Percentiles rank a stretch among this genome's conserved stretches.
Conservation (phyloP, 208 protist genomes). For the Sergeia podlipaevii region DNA sequence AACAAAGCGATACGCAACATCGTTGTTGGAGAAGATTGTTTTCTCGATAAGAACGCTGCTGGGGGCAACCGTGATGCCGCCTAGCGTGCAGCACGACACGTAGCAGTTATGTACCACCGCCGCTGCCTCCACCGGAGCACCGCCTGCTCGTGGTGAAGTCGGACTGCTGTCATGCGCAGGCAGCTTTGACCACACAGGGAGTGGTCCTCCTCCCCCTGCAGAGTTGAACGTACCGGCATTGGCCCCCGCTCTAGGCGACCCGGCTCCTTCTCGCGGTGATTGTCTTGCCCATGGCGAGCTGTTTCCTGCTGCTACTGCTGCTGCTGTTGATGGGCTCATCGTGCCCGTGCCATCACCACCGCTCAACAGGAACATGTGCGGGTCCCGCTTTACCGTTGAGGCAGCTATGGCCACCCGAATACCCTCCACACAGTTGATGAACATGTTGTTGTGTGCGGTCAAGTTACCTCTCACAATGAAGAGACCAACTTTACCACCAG, state of each 20-base stretch:
- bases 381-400: too few relatives aligned
- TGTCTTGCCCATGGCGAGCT: not conserved
- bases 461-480: slow-evolving; percentile 4
- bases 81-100: slow-evolving; percentile 13
- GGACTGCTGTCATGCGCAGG: too few relatives aligned
- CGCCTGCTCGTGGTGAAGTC: too few relatives aligned
- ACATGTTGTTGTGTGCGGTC: slow-evolving; percentile 9
- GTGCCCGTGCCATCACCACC: too few relatives aligned
- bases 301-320: not conserved
- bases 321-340: not conserved
- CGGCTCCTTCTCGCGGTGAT: not conserved
- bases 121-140: slow-evolving; percentile 3
- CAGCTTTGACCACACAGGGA: too few relatives aligned
- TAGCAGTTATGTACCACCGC: slow-evolving; percentile 13
- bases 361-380: too few relatives aligned
- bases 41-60: slow-evolving; percentile 5
- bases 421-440: slow-evolving; percentile 22
- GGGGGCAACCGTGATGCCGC: slow-evolving; percentile 1
- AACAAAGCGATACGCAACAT: slow-evolving; percentile 17
- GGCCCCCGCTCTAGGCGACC: not conserved
- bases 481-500: not conserved
- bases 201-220: not conserved
- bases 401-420: slow-evolving; percentile 3
- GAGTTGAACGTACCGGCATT: not conserved
- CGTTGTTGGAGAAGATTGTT: slow-evolving; percentile 16